phyloP scores from a whole-genome alignment of 164 flowering plant species.

The Stephania cephalantha region DNA sequence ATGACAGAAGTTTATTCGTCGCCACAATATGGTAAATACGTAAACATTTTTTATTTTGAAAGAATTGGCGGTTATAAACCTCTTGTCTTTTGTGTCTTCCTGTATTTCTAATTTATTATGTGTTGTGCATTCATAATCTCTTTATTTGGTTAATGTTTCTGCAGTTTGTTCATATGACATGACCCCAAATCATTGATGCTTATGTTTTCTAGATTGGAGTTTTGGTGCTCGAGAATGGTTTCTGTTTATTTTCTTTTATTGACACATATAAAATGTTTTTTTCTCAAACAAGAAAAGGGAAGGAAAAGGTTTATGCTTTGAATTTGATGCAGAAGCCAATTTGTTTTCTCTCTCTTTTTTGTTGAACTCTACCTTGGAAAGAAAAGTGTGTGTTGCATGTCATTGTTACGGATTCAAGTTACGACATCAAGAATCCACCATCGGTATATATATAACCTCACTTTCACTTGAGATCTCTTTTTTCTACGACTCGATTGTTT shows the following conservation, averaged over 20 bases:
- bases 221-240: no score
- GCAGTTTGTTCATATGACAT: not conserved
- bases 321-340: not conserved
- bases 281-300: not conserved
- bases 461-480: not conserved
- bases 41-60: not conserved
- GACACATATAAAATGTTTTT: not conserved
- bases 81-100: not conserved
- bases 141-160: not conserved
- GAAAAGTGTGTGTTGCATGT: not conserved
- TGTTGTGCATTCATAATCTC: not conserved
- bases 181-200: no score
- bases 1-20: conserved; percentile 14
- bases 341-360: no score
- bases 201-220: no score
- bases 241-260: no score
- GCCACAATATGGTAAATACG: conserved; percentile 18
- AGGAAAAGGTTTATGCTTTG: not conserved
- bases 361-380: not conserved
- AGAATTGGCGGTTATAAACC: not conserved
- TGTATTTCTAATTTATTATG: not conserved
- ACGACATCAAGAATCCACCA: not conserved
- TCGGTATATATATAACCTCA: no score
- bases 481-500: not conserved
- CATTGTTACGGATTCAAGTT: not conserved